These are phyloP conservation scores for Violaceomyces palustris DNA, from an alignment of 1,284 basidiomycete genomes.

Conservation along the genomic window DNA sequence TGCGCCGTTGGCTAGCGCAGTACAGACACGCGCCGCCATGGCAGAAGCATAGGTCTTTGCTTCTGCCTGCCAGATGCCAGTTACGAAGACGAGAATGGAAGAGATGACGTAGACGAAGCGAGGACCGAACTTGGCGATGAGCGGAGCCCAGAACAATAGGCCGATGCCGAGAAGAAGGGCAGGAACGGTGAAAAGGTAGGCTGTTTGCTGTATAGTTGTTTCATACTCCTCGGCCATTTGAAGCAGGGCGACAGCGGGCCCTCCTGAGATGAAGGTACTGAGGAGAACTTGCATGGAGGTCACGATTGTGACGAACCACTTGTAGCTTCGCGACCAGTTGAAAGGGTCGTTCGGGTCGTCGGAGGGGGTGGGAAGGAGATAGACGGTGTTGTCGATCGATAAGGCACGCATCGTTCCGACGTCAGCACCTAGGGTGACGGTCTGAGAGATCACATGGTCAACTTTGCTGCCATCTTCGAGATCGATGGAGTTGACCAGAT, in stretches of 20 bases:
- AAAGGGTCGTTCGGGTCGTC: conserved; percentile 10
- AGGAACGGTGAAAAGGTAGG: conserved; percentile 7
- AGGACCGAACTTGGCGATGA: conserved; percentile 9
- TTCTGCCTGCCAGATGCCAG: conserved; percentile 1
- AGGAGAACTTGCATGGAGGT: conserved; percentile 6
- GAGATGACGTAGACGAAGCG: conserved; percentile 11
- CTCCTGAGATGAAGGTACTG: conserved; percentile 5
- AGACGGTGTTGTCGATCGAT: conserved; percentile 1
- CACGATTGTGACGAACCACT: conserved; percentile 13
- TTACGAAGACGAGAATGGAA: conserved; percentile 5
- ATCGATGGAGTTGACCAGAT: too few species aligned
- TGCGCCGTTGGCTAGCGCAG: conserved; percentile 3
- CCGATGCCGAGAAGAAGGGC: conserved; percentile 6
- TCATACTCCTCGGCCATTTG: conserved; percentile 4
- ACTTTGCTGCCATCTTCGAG: too few species aligned
- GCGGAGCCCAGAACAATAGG: conserved; percentile 14
- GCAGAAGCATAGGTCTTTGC: conserved; percentile 7
- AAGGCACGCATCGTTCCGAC: conserved; percentile 8
- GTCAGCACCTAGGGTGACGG: conserved; percentile 5
- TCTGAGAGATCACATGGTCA: background rate
- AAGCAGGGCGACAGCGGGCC: conserved; percentile 9
- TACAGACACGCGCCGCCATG: conserved; percentile 5
- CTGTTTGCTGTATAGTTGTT: conserved; percentile 2
- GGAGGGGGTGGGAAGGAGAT: conserved; percentile 11
- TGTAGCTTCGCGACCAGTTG: conserved; percentile 16